A percentile compares a stretch with the other conserved stretches of the same genome.
These are phyloP conservation scores for Crucibulum laeve DNA, from an alignment of 768 basidiomycete species.

Conservation along the genomic window DNA sequence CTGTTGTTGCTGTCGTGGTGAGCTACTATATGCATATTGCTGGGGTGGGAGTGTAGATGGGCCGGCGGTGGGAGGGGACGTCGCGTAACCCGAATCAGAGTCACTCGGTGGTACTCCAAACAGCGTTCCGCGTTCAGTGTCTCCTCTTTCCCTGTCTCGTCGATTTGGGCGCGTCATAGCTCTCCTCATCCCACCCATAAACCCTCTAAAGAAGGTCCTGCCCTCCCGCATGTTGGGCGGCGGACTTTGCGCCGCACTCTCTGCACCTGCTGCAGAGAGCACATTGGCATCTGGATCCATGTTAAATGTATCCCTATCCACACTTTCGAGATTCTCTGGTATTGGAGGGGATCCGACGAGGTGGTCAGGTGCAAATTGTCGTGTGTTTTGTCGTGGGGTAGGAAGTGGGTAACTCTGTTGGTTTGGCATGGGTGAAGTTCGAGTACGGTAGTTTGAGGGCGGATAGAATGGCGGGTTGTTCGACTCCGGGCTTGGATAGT, in stretches of 20 bases:
- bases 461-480: neutral
- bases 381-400: neutral
- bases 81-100: no score
- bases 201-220: neutral
- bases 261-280: neutral
- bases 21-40: no score
- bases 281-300: neutral
- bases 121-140: no score
- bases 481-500: neutral
- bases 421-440: slow-evolving; percentile 16
- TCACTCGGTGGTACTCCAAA: no score
- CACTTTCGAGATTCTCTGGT: neutral
- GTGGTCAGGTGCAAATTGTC: neutral
- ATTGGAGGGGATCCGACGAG: neutral
- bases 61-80: no score
- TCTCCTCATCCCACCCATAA: neutral
- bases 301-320: neutral
- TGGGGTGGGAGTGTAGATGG: no score
- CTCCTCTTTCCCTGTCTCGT: no score
- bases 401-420: slow-evolving; percentile 5
- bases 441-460: slow-evolving; percentile 1
- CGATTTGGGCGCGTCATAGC: no score
- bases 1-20: no score
- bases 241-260: neutral
- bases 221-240: neutral